Base-by-base conservation (phyloP, 1,139 yeast genomes). In the Yamadazyma songkhlaensis region DNA sequence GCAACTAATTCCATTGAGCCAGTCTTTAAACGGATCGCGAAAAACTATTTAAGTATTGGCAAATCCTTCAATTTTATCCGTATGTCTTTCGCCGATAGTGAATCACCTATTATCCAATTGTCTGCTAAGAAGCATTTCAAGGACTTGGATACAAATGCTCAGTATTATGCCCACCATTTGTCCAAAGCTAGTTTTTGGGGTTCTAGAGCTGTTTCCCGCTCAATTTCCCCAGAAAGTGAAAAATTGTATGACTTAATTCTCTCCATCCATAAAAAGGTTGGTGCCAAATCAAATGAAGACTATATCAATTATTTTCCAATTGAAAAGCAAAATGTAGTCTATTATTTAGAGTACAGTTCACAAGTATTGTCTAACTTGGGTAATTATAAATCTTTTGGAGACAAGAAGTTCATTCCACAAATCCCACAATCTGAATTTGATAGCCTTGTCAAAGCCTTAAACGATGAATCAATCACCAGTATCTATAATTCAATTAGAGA, bases 381-480 rank as follows among this genome's bases (percentile, higher is more conserved):
- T 45, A 88, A 88, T 59, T 88, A 79, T 70, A 87, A 86, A 63
- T 83, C 94, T 1, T 88, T 88, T 61, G 96, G 96, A 45, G 96
- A 88, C 61, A 78, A 77, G 47, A 88, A 88, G 61, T 87, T 87
- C 55, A 71, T 88, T 47, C 96, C 96, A 27, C 65, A 77, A 33
- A 53, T 86, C 29, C 37, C 69, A 1, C 52, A 49, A 29, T 74
- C 61, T 1, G 69, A 71, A 3, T 81, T 87, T 48, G 74, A 65
- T 41, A 48, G 62, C 14, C 58, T 81, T 35, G 64, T 79, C 24
- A 58, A 60, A 20, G 47, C 70, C n/a, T 62, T 80, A 13, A 57
- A 54, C 27, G 64, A 70, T 41, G 53, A 62, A 2, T 51, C 60
- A 3, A 57, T 71, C 14, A 43, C 62, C 5, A 55, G 57, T 2